Base-by-base conservation (phyloP, 208 protist species). In the Phytomonas serpens region DNA sequence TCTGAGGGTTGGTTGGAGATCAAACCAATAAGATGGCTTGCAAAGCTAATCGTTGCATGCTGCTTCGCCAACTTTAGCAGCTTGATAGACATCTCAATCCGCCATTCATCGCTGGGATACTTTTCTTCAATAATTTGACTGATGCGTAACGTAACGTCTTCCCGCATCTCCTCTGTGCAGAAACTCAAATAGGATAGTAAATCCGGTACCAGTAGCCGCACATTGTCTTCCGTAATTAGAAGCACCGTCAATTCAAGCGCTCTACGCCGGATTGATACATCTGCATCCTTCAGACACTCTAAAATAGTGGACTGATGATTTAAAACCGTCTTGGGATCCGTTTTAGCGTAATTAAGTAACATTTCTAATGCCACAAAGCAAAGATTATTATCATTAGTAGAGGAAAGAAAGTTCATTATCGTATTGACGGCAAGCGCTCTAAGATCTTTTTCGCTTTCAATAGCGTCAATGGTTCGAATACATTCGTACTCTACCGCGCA, bases 401-500 rank as follows among this genome's bases (percentile, higher is more conserved):
- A 84, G 23, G 88, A 74, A 11, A 99, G 85, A 75, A 99, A 99
- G 67, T 97, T 90, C 63, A 97, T 97, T n/a, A 99, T 90, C 67
- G 98, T 99, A 80, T 99, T 99, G 69, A 99, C 90, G 11, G 96
- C 98, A 37, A 99, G 90, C 23, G 95, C 77, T 27, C 91, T 85
- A 51, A 97, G 83, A 16, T 74, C 85, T 14, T 85, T 82, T 73
- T 97, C 93, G 52, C 88, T 88, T 71, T 99, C 95, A 62, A 99
- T 99, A 3, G 87, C 82, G 87, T 99, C 93, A 76, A 99, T 99
- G 0, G 98, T 99, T 64, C 88, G 87, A 42, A 99, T 97, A 78
- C 96, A 98, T 82, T 99, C 98, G 80, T 99, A 99, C 14, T 99
- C 85, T 42, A 99, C 93, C 6, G 98, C 97, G 77, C 97, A 98